phyloP scores from a whole-genome alignment of 148 eudicot species.

The Amaranthus palmeri region DNA sequence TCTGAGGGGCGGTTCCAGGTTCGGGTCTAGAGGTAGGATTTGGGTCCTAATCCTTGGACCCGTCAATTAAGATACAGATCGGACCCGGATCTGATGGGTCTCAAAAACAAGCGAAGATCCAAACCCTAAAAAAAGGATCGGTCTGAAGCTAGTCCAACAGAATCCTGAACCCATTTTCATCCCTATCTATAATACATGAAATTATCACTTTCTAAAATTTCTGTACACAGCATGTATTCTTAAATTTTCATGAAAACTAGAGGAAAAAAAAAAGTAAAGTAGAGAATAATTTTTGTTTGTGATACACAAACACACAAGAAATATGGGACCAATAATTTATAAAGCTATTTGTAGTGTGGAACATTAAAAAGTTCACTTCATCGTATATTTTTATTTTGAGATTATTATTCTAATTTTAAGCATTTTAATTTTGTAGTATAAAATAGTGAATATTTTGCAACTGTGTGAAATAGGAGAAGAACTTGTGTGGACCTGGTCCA shows the following conservation, averaged over 20 bases:
- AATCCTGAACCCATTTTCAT: too few species aligned
- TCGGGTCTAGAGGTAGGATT: too few species aligned
- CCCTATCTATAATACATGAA: not conserved
- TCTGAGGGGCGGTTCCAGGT: too few species aligned
- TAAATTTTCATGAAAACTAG: not conserved
- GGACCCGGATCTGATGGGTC: too few species aligned
- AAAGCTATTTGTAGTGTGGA: not conserved
- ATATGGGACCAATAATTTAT: not conserved
- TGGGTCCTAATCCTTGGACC: too few species aligned
- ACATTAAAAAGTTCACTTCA: conserved; percentile 14
- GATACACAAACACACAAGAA: not conserved
- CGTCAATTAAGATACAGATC: too few species aligned
- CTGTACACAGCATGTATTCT: not conserved
- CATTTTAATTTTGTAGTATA: not conserved
- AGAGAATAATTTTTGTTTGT: not conserved
- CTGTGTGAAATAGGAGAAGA: not conserved
- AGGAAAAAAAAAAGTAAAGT: not conserved
- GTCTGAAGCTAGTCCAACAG: too few species aligned
- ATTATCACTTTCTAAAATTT: not conserved
- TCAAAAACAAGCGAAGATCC: too few species aligned
- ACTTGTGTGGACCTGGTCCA: too few species aligned
- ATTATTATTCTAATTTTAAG: conserved; percentile 5
- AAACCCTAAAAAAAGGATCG: too few species aligned
- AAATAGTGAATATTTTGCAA: not conserved
- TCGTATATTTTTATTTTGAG: not conserved